phyloP scores from a whole-genome alignment of 2,329 filamentous ascomycete species.

The Cadophora luteo-olivacea region DNA sequence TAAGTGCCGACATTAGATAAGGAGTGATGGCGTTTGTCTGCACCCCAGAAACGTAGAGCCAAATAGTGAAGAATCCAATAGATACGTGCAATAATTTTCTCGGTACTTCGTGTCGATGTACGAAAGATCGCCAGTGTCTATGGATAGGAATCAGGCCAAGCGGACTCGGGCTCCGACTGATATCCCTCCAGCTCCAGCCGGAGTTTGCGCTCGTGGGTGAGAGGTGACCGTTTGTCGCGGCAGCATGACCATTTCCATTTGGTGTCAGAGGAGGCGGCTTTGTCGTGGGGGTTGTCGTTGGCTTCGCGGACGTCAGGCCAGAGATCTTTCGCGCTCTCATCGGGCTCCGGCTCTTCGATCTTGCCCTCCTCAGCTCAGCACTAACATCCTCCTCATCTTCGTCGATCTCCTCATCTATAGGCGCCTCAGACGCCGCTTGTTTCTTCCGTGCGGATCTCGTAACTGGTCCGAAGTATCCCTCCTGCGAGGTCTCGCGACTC shows the following conservation, averaged over 20 bases:
- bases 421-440: conserved; percentile 60
- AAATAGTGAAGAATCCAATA: conserved; percentile 92
- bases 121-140: conserved; percentile 86
- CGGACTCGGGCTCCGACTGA: conserved; percentile 91
- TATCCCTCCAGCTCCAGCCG: conserved; percentile 82
- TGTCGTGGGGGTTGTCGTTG: conserved; percentile 42
- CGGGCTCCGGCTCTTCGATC: conserved; percentile 44
- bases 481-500: conserved; percentile 53
- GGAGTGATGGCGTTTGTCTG: conserved; percentile 83
- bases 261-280: conserved; percentile 38
- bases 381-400: conserved; percentile 47
- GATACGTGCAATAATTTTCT: conserved; percentile 93
- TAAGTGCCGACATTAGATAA: conserved; percentile 77
- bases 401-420: conserved; percentile 64
- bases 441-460: conserved; percentile 77
- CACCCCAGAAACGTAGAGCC: conserved; percentile 80
- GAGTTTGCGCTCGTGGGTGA: conserved; percentile 66
- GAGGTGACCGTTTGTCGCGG: conserved; percentile 68
- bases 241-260: conserved; percentile 47
- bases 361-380: conserved; percentile 42
- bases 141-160: conserved; percentile 96
- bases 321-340: conserved; percentile 55
- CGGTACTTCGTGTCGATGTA: conserved; percentile 96
- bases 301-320: conserved; percentile 58
- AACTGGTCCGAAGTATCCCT: conserved; percentile 74